These are phyloP conservation scores for Aspergillus sojae DNA, from an alignment of 2,329 filamentous ascomycete species.

Conservation along the genomic window DNA sequence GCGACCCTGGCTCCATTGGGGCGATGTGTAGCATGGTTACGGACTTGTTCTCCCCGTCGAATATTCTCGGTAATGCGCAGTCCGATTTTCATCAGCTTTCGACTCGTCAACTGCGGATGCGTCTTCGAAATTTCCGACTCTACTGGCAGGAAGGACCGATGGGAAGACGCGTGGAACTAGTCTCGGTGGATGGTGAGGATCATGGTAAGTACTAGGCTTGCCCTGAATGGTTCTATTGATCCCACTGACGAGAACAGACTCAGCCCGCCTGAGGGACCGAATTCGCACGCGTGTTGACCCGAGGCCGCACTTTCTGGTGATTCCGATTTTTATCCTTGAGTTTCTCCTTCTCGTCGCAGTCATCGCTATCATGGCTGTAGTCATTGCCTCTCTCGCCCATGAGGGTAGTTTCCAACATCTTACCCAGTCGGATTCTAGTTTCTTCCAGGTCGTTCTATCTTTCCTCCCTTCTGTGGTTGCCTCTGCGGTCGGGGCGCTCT, in stretches of 20 bases:
- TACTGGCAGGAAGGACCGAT: constrained; percentile 31
- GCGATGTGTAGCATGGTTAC: constrained; percentile 40
- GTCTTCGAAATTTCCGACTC: constrained; percentile 32
- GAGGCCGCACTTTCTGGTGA: constrained; percentile 37
- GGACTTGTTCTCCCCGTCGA: constrained; percentile 32
- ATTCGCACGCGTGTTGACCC: constrained; percentile 31
- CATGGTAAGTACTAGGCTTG: not conserved
- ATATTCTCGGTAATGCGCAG: constrained; percentile 30
- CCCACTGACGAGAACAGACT: constrained; percentile 20
- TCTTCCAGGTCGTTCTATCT: constrained; percentile 35
- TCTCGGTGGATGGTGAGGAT: constrained; percentile 31
- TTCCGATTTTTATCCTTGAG: constrained; percentile 38
- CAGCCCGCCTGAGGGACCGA: constrained; percentile 27
- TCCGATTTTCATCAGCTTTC: constrained; percentile 37
- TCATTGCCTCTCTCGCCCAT: constrained; percentile 30
- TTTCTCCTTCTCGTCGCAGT: constrained; percentile 35
- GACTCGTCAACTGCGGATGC: constrained; percentile 34
- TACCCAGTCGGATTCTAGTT: constrained; percentile 35
- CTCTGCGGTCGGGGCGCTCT: constrained; percentile 35
- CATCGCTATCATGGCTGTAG: constrained; percentile 34
- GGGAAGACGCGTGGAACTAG: constrained; percentile 33
- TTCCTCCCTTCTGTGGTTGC: constrained; percentile 37
- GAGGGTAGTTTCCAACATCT: constrained; percentile 35
- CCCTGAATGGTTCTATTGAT: not conserved
- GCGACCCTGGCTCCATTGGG: constrained; percentile 37